Conservation (phyloP, 345 rosid species). For the Populus pruinosa region DNA sequence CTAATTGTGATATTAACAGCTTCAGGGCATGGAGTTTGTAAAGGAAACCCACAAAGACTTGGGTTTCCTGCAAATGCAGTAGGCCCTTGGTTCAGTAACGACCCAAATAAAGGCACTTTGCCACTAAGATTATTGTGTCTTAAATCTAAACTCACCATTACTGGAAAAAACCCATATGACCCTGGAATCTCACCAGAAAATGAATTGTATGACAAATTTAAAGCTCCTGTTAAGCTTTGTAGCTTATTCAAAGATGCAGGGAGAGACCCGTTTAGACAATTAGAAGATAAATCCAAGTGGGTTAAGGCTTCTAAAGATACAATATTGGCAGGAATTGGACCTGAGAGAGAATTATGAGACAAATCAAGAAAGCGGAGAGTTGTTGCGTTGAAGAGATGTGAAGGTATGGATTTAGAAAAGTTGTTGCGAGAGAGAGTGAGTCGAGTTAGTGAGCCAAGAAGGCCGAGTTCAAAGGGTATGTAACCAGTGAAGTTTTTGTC, state of each 20-base stretch:
- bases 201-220: constrained; percentile 64
- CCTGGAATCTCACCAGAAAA: constrained; percentile 75
- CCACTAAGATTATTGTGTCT: constrained; percentile 78
- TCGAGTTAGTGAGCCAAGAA: constrained; percentile 55
- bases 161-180: constrained; percentile 67
- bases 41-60: constrained; percentile 80
- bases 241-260: constrained; percentile 61
- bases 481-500: constrained; percentile 57
- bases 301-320: constrained; percentile 39
- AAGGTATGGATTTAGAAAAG: constrained; percentile 59
- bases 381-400: constrained; percentile 55
- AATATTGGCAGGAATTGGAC: constrained; percentile 58
- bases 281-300: constrained; percentile 72
- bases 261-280: constrained; percentile 65
- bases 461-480: constrained; percentile 86
- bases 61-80: constrained; percentile 86
- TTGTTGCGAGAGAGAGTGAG: constrained; percentile 62
- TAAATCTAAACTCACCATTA: constrained; percentile 77
- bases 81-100: constrained; percentile 91
- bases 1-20: constrained; percentile 38
- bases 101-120: constrained; percentile 75
- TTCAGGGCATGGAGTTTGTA: constrained; percentile 59
- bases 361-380: constrained; percentile 57
- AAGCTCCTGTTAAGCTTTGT: constrained; percentile 56
- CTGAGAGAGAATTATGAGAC: constrained; percentile 67